Evolutionary conservation across 2,329 filamentous ascomycete species (phyloP).

Genomic region (Tolypocladium paradoxum): DNA sequence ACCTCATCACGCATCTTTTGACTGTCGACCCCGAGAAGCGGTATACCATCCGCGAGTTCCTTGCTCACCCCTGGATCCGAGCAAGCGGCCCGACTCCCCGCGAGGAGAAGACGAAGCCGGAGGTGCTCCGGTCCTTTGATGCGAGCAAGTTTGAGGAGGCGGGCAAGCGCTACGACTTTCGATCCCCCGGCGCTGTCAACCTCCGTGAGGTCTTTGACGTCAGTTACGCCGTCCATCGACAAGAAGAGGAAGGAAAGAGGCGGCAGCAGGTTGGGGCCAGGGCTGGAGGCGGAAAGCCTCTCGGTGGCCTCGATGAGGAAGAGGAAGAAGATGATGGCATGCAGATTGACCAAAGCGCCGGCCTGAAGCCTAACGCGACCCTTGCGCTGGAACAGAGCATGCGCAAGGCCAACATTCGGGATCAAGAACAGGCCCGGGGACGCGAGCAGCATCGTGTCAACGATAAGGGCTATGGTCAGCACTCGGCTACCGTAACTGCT

Average conservation of each 20-base stretch:
- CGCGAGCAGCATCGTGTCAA: conserved; percentile 21
- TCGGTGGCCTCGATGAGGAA: conserved; percentile 60
- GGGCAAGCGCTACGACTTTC: conserved; percentile 77
- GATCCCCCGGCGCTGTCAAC: conserved; percentile 89
- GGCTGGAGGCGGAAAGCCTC: conserved; percentile 47
- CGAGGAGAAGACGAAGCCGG: conserved; percentile 47
- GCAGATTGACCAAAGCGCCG: conserved; percentile 52
- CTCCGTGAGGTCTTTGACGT: conserved; percentile 96
- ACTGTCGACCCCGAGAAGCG: conserved; percentile 93
- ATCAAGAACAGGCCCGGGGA: conserved; percentile 26
- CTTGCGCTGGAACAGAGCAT: conserved; percentile 77
- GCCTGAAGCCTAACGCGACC: conserved; percentile 37
- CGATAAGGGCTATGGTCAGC: conserved; percentile 74
- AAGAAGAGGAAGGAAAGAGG: conserved; percentile 91
- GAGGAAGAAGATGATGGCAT: conserved; percentile 48
- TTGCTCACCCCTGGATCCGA: conserved; percentile 89
- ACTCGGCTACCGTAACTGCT: conserved; percentile 72
- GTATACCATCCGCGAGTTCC: conserved; percentile 85
- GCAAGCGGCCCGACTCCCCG: conserved; percentile 47
- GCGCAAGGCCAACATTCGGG: conserved; percentile 66
- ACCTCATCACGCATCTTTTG: conserved; percentile 84
- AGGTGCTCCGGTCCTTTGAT: conserved; percentile 44
- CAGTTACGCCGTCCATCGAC: conserved; percentile 91
- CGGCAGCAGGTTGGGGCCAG: conserved; percentile 71
- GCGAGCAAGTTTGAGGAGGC: conserved; percentile 39